Percentiles rank a stretch among this genome's conserved stretches.
phyloP scores from a whole-genome alignment of 2,329 filamentous ascomycete species.

The Pseudogymnoascus pannorum region DNA sequence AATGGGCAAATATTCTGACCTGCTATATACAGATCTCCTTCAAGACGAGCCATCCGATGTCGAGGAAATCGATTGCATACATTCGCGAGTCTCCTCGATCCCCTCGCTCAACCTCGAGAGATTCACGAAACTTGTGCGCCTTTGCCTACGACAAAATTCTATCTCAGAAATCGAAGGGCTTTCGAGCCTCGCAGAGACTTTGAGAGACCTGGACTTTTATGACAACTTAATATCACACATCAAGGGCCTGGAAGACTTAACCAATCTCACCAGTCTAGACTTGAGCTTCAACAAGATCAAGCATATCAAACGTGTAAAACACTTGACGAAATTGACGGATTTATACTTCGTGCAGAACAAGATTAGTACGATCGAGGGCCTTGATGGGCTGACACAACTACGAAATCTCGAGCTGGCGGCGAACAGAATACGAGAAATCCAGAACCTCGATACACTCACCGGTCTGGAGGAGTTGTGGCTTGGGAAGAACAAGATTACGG shows the following conservation, averaged over 20 bases:
- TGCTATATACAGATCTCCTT: conserved; percentile 44
- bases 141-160: conserved; percentile 89
- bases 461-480: conserved; percentile 85
- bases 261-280: conserved; percentile 71
- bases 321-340: conserved; percentile 71
- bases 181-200: conserved; percentile 51
- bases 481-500: conserved; percentile 92
- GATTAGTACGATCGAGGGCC: conserved; percentile 76
- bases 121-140: conserved; percentile 65
- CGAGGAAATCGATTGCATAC: conserved; percentile 83
- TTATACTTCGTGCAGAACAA: conserved; percentile 94
- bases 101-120: conserved; percentile 71
- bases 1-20: conserved; percentile 11
- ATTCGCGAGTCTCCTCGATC: conserved; percentile 75
- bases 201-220: conserved; percentile 88
- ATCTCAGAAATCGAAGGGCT: conserved; percentile 77
- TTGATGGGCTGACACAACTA: conserved; percentile 67
- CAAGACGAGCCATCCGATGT: conserved; percentile 53
- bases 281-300: conserved; percentile 99
- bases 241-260: conserved; percentile 71
- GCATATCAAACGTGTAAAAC: conserved; percentile 83
- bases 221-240: conserved; percentile 91
- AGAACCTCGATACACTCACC: conserved; percentile 72
- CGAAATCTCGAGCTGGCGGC: conserved; percentile 85
- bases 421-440: conserved; percentile 83